Conservation (phyloP, 257 asterid genomes). For the Knoxia roxburghii region DNA sequence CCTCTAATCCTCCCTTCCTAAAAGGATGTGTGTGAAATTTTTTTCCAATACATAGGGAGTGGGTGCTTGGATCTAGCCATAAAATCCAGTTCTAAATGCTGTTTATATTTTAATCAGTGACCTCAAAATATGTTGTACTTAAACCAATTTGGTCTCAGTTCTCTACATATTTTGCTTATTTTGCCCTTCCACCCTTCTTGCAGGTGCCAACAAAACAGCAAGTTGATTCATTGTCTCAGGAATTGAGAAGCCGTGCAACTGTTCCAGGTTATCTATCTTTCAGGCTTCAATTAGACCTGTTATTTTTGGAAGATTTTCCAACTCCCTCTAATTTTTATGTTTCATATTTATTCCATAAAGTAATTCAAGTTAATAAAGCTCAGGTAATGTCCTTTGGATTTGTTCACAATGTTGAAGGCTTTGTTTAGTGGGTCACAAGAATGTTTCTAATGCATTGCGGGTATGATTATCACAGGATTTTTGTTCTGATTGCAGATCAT, state of each 20-base stretch:
- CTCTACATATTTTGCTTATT: background rate
- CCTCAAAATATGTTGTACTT: background rate
- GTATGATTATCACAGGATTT: background rate
- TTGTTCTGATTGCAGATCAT: constrained; percentile 49
- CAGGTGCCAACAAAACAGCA: constrained; percentile 96
- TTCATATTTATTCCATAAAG: background rate
- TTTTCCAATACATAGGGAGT: background rate
- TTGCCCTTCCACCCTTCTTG: constrained; percentile 8
- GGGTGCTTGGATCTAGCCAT: background rate
- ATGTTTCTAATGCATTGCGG: background rate
- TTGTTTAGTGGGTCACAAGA: too few relatives aligned
- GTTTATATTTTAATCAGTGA: too few relatives aligned
- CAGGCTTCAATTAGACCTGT: constrained; percentile 16
- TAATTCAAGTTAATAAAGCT: background rate
- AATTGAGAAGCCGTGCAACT: constrained; percentile 77
- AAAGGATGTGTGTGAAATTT: background rate
- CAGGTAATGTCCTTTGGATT: background rate
- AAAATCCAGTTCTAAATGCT: background rate
- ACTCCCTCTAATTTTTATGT: background rate
- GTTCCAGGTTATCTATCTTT: constrained; percentile 63
- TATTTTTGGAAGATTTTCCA: background rate
- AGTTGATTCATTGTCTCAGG: constrained; percentile 82
- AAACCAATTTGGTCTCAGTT: background rate
- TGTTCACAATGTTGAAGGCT: background rate
- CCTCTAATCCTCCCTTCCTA: background rate